These are phyloP conservation scores for Aspergillus cavernicola DNA, from an alignment of 495 filamentous ascomycete genomes.

Conservation along the genomic window DNA sequence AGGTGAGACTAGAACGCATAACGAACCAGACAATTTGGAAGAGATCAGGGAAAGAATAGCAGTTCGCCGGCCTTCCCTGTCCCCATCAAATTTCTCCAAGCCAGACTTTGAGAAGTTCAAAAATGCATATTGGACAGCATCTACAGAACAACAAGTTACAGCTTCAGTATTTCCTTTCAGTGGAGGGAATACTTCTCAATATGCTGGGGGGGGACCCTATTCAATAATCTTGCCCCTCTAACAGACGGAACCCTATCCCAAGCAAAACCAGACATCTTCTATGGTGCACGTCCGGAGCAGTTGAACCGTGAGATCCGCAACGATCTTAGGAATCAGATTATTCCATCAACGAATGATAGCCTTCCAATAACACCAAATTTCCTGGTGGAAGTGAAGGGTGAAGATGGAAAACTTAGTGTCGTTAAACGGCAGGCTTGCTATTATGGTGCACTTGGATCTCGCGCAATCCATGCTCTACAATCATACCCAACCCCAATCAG, in stretches of 20 bases:
- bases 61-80: too few relatives aligned
- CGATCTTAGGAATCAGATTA: background rate
- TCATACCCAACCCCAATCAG: background rate
- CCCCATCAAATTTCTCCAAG: too few relatives aligned
- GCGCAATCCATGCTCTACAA: background rate
- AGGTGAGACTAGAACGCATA: too few relatives aligned
- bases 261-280: background rate
- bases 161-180: too few relatives aligned
- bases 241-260: background rate
- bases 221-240: background rate
- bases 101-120: too few relatives aligned
- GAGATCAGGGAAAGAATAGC: too few relatives aligned
- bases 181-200: too few relatives aligned
- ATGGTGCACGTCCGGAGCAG: background rate
- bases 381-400: background rate
- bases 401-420: background rate
- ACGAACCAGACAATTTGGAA: too few relatives aligned
- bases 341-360: background rate
- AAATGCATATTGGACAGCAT: too few relatives aligned
- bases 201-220: background rate
- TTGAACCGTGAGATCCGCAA: background rate
- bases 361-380: background rate
- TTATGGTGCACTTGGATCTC: background rate
- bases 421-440: background rate
- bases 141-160: too few relatives aligned